phyloP scores from a whole-genome alignment of 1,284 basidiomycete species.

The Ceratorhiza oryzae-sativae region DNA sequence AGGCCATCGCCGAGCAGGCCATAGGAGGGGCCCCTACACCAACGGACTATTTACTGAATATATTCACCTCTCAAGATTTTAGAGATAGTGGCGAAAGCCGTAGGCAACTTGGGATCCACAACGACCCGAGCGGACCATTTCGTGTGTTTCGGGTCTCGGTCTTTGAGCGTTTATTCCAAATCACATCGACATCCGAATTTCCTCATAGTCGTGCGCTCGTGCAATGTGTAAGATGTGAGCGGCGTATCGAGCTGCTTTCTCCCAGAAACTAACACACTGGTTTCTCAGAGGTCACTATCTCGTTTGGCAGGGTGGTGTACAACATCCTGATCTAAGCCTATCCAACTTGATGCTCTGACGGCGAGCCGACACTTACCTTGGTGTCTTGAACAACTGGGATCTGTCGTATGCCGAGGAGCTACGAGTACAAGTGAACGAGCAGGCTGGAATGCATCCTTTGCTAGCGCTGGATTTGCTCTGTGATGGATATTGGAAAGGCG shows the following conservation, averaged over 20 bases:
- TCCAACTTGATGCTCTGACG: background rate
- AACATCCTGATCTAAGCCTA: background rate
- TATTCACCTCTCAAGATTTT: background rate
- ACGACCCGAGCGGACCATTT: background rate
- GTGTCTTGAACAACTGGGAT: conserved; percentile 4
- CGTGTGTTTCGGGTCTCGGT: background rate
- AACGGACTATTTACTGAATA: background rate
- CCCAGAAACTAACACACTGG: background rate
- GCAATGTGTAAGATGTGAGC: conserved; percentile 4
- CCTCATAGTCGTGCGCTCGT: background rate
- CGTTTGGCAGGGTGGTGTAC: background rate
- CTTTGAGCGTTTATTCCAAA: background rate
- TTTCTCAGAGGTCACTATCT: background rate
- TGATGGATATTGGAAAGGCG: background rate
- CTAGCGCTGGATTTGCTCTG: background rate
- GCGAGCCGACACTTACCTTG: background rate
- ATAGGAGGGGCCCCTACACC: background rate
- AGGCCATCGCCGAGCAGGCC: background rate
- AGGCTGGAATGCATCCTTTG: background rate
- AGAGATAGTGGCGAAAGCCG: background rate
- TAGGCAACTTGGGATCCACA: background rate
- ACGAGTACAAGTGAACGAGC: background rate
- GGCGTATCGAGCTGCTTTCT: no score
- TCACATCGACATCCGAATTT: background rate
- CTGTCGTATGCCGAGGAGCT: background rate